Base-by-base conservation (phyloP, 2,329 filamentous ascomycete species). In the Zopfia rhizophila region DNA sequence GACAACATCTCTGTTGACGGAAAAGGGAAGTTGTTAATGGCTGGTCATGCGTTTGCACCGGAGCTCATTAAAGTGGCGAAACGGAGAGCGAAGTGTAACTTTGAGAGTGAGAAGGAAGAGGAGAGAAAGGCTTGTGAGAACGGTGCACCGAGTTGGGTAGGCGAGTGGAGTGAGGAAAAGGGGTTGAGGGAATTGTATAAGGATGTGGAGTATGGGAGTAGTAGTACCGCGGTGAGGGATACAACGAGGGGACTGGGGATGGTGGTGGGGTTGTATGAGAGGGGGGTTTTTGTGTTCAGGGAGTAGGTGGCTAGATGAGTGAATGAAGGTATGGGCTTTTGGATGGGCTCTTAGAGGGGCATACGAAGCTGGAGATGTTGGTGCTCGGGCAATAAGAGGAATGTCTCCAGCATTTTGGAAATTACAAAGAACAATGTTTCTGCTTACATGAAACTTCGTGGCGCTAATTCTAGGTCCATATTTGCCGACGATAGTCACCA, bases 1-100 rank as follows among this genome's bases (percentile, higher is more conserved):
- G 75, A 77, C 42, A 77, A 77, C 41, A 37, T 77, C 2, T 72
- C 66, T 23, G 56, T 70, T 0, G 72, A 76, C 36, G 43, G 54
- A 0, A 46, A 61, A 1, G 73, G 73, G 4, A 70, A 55, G n/a
- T 42, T 78, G 3, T 53, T 75, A 3, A 61, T 76, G 12, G 70
- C 74, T 4, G 75, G 75, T 0, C 75, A 77, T 47, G 66, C 74
- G 1, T 69, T 70, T 38, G 59, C 68, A 4, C 66, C 67, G 4
- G 58, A 43, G 3, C 25, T 76, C 3, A 56, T 61, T 46, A 41
- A 41, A 10, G 54, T 63, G 2, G 50, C 60, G 7, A 50, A 56
- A 32, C 51, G 49, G 16, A 53, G 65, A 32, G 37, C 25, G 21
- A 44, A 43, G 3, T 66, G 60, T 17, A 40, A 54, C 31, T 37